A percentile compares a stretch with the other conserved stretches of the same genome.
Evolutionary conservation across 1,139 yeast species (phyloP).

Genomic region (Candida anutae): DNA sequence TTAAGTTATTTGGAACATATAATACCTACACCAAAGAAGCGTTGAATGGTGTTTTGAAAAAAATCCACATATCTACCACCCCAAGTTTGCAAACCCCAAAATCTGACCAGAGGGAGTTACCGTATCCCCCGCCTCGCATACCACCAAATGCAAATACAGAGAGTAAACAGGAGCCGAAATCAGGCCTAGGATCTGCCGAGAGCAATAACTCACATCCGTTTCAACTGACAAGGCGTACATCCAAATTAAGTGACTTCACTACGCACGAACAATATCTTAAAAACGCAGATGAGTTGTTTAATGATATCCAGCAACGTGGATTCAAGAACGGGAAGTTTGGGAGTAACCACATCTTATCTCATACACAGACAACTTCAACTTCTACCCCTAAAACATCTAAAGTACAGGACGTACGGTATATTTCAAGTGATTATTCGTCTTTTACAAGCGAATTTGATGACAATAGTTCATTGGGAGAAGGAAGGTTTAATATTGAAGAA

Average conservation of each 20-base stretch:
- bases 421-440: conserved; percentile 25
- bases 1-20: conserved; percentile 32
- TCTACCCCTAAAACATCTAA: conserved; percentile 30
- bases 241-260: conserved; percentile 20
- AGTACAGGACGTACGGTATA: conserved; percentile 6
- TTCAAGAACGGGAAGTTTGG: conserved; percentile 8
- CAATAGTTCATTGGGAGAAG: conserved; percentile 13
- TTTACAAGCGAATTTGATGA: conserved; percentile 29
- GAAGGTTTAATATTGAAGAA: conserved; percentile 9
- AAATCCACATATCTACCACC: conserved; percentile 13
- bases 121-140: background rate
- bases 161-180: background rate
- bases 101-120: conserved; percentile 1
- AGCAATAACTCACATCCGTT: background rate
- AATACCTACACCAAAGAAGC: conserved; percentile 37
- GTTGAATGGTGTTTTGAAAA: conserved; percentile 24
- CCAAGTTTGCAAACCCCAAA: conserved; percentile 10
- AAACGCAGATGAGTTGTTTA: conserved; percentile 35
- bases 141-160: background rate
- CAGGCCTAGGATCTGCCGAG: background rate
- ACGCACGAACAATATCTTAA: conserved; percentile 29
- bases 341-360: conserved; percentile 6
- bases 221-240: background rate
- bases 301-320: conserved; percentile 31
- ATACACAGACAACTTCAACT: conserved; percentile 23